Base-by-base conservation (phyloP, 2,329 filamentous ascomycete genomes). In the Pseudonectria foliicola region DNA sequence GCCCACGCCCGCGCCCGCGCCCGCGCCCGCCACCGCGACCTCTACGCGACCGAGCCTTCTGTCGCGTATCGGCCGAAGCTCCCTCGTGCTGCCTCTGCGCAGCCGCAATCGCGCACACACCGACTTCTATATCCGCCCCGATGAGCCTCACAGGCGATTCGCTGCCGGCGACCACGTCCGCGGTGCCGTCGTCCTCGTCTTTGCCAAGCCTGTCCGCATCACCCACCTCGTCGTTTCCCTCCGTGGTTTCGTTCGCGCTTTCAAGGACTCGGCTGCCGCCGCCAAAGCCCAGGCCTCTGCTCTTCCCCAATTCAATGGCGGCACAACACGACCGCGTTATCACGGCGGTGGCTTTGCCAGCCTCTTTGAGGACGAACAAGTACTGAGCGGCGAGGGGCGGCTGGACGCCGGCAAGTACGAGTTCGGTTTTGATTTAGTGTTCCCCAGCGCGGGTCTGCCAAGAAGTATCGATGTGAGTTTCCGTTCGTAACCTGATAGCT, bases 381-480 rank as follows among this genome's bases (percentile, higher is more conserved):
- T 86, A 11, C 63, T 92, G 25, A 88, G 84, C 53, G 85, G 84
- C 14, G 83, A 89, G 50, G 85, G 85, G 11, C 74, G 80, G 49
- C 64, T 92, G 25, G 79, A 83, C 33, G 73, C 82, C 30, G 82
- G 83, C 26, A 75, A 76, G 47, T 90, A 87, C 54, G 80, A 88
- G 57, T 92, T 92, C 59, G 79, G 83, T 40, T 87, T 86, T 48
- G 77, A 85, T 50, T 62, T 86, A 43, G 66, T 80, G 37, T 85
- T 87, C 46, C 82, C 82, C 3, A 67, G 73, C 32, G 74, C 77
- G 48, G 75, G 73, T 5, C 63, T 92, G 39, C 85, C 85, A n/a
- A 95, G 86, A 61, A 95, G 90, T 59, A 90, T 98, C 54, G 89
- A 94, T 64, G 90, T 95, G 73, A 55, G 85, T 69, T 31, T 13